A percentile compares a stretch with the other conserved stretches of the same genome.
Conservation (phyloP, 2,329 filamentous ascomycete species). For the Penicillium sp. region DNA sequence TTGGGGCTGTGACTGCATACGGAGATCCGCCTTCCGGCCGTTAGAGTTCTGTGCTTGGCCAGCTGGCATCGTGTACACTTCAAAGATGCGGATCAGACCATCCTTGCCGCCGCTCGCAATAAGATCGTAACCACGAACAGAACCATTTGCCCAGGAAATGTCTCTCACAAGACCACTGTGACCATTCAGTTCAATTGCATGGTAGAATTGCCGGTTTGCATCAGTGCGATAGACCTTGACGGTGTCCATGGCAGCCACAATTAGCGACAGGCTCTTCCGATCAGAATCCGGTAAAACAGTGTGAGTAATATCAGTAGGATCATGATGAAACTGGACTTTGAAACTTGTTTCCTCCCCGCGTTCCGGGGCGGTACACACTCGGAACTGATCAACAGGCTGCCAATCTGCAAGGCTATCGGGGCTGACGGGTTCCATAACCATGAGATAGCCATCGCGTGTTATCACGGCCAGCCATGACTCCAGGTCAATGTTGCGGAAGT, state of each 20-base stretch:
- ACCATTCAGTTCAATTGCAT: conserved; percentile 70
- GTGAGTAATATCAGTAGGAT: conserved; percentile 69
- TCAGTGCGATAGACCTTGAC: conserved; percentile 81
- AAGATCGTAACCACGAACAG: conserved; percentile 83
- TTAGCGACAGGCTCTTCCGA: conserved; percentile 72
- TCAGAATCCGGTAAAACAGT: conserved; percentile 76
- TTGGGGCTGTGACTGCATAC: conserved; percentile 24
- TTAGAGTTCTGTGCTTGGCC: conserved; percentile 28
- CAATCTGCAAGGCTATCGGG: conserved; percentile 78
- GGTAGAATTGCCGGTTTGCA: conserved; percentile 75
- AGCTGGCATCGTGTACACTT: conserved; percentile 47
- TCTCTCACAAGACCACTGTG: conserved; percentile 79
- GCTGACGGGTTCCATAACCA: conserved; percentile 79
- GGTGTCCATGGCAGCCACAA: conserved; percentile 79
- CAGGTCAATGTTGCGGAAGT: conserved; percentile 77
- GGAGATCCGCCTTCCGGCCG: conserved; percentile 27
- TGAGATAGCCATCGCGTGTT: conserved; percentile 74
- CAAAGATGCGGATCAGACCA: conserved; percentile 83
- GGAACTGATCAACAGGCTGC: conserved; percentile 70
- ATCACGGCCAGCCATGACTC: conserved; percentile 85
- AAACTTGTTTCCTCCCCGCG: conserved; percentile 86
- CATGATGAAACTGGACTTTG: conserved; percentile 82
- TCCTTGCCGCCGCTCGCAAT: conserved; percentile 92
- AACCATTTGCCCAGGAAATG: conserved; percentile 88
- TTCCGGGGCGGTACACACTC: conserved; percentile 65